Evolutionary conservation across 129 eudicot genomes (phyloP), one percentile per base, ranked within the genome.

Genomic region (Ambrosia trifida): DNA sequence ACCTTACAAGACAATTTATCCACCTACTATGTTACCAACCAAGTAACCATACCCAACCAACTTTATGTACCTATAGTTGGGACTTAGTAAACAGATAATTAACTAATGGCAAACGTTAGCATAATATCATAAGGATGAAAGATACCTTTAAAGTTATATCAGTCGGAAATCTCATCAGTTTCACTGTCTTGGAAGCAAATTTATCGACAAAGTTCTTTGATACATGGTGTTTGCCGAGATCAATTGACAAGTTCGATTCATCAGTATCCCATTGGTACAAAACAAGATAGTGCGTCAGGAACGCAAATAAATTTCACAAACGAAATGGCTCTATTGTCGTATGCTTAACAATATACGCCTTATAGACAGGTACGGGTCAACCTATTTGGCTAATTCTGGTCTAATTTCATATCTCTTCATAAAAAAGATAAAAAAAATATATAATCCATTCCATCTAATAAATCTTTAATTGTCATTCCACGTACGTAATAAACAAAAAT

Each of bases 231-330:
- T 87, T 94, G 13, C 79, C 72, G 14, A 94, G 95, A 82, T 89
- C 97, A 20, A 94, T 94, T 11, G 93, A 87, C 81, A 87, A 36
- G 80, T 94, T 90, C 11, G 98, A 78, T 40, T 59, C 76, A 64
- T 94, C 87, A 46, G 96, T 77, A 64, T 94, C 97, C 98, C 97
- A 89, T 61, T 97, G 98, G 97, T 94, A 54, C 77, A 81, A 75
- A 81, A 61, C 18, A 72, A 64, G 28, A 67, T 24, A 46, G 16
- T 33, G 16, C 28, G 60, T 69, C 16, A 62, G 57, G 16, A 74
- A 10, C 31, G 54, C 30, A 7, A 43, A 45, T 57, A 43, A 30
- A 24, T 13, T 41, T 57, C 69, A 60, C 32, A 67, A 28, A 38
- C 46, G 32, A 69, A 72, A 68, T 41, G 35, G 58, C 2, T 31